Base-by-base conservation (phyloP, 108 stramenopile species). In the Fistulifera solaris region DNA sequence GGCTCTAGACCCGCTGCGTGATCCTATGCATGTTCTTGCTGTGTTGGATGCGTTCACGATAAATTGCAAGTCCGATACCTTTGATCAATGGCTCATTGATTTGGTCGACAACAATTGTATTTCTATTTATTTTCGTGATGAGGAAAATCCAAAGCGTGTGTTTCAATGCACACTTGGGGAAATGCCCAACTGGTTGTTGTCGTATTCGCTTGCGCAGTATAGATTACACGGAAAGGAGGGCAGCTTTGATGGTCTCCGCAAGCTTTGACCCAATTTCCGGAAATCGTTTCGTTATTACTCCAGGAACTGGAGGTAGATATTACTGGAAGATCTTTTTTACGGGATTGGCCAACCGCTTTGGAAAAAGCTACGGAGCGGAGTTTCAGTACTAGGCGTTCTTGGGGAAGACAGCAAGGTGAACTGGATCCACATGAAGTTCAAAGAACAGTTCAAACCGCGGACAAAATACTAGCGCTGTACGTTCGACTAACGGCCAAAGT, bases 1-100 rank as follows among this genome's bases (percentile, higher is more conserved):
- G 52, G 75, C 84, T 15, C 63, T 92, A 38, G 89, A 92, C 66
- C 86, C 84, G 5, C 59, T 87, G 53, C 58, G 89, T 13, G 89
- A 92, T 71, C 89, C 89, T 1, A 81, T 75, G 83, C 65, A 67
- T 13, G 64, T 92, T 0, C 54, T 92, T 28, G 40, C 81, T 16
- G 63, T 71, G 22, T 42, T 92, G 43, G 89, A 92, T 65, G 68
- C 75, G 58, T 86, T 77, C 59, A 81, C 81, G 0, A 40, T 87
- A 48, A 56, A 70, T 7, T 65, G 68, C 28, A 70, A 71, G 17
- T 58, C 57, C 1, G 64, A 60, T 10, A 2, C 48, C n/a, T 28
- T 50, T 46, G 54, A 69, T 41, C 31, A 48, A 22, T 70, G 70
- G 58, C 14, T 80, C 21, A 67, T 75, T 24, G 67, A 75, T 22